phyloP scores from a whole-genome alignment of 2,329 filamentous ascomycete species.

The Zymoseptoria pseudotritici region DNA sequence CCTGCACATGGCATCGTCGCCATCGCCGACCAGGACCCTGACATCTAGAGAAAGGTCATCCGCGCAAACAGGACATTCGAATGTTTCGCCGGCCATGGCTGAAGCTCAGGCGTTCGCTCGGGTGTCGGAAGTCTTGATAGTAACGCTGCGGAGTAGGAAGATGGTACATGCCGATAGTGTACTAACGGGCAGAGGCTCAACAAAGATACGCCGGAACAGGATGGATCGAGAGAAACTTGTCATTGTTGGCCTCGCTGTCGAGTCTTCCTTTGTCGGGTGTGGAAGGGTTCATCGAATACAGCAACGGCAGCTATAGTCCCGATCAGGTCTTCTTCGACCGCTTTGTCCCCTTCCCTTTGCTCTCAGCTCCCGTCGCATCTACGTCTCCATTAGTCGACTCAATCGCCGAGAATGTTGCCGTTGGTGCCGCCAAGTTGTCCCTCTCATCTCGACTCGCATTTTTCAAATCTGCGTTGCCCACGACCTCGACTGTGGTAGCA shows the following conservation, averaged over 20 bases:
- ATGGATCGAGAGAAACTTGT: background rate
- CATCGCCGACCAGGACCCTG: background rate
- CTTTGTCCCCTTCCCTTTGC: background rate
- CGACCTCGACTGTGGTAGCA: constrained; percentile 56
- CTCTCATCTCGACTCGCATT: constrained; percentile 38
- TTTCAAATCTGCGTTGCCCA: constrained; percentile 58
- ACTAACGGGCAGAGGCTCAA: background rate
- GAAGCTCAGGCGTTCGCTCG: too few relatives aligned
- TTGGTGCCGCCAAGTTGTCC: constrained; percentile 20
- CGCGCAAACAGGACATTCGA: background rate
- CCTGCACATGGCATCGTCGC: background rate
- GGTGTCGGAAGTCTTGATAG: background rate
- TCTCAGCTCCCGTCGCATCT: constrained; percentile 16
- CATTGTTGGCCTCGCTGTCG: background rate
- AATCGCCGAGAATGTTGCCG: constrained; percentile 9
- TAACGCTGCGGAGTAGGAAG: background rate
- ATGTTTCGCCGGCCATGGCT: background rate
- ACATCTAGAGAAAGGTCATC: background rate
- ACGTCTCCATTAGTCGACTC: constrained; percentile 6
- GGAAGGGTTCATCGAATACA: background rate
- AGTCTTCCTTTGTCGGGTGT: background rate
- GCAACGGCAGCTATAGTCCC: background rate
- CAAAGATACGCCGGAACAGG: background rate
- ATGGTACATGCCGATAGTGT: background rate
- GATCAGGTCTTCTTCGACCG: background rate